Percentiles rank a stretch among this genome's conserved stretches.
Conservation (phyloP, 176 grass and related monocot species). For the barley (Hordeum vulgare) region MorexV3_pseudomolecules_assembly NC_058522.1:566575377-566575876, state of each 20-base stretch:
- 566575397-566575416: slow-evolving; percentile 43
- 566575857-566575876: neutral
- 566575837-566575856: neutral
- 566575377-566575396: neutral
- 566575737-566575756: neutral
- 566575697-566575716: slow-evolving; percentile 92
- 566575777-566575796: neutral
- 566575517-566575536: slow-evolving; percentile 6
- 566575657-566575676: slow-evolving; percentile 78
- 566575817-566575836: neutral
- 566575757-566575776: neutral
- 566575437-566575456: slow-evolving; percentile 94
- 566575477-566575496: slow-evolving; percentile 2
- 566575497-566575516: neutral
- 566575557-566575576: slow-evolving; percentile 93
- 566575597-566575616: slow-evolving; percentile 97
- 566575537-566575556: slow-evolving; percentile 71
- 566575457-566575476: slow-evolving; percentile 74
- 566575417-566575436: slow-evolving; percentile 99
- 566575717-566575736: neutral
- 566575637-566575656: slow-evolving; percentile 59
- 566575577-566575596: slow-evolving; percentile 77
- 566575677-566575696: slow-evolving; percentile 94
- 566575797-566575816: neutral
- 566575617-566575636: slow-evolving; percentile 97